Percentiles rank a stretch among this genome's conserved stretches.
Conservation (phyloP, 2,329 filamentous ascomycete species). For the Trichophaea hybrida region DNA sequence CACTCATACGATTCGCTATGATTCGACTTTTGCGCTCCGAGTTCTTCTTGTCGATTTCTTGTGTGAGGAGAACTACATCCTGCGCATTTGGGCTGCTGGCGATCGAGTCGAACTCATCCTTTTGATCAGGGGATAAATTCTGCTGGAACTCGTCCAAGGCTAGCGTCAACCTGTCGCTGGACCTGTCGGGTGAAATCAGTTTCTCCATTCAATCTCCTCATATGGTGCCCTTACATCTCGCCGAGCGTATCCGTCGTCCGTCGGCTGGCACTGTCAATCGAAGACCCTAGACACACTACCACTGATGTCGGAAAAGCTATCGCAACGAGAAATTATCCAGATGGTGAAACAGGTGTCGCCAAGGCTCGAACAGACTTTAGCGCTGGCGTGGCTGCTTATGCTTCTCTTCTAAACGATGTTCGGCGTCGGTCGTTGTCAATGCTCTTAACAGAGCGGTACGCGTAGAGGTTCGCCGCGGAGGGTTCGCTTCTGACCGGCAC, state of each 20-base stretch:
- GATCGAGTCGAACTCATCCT: not conserved
- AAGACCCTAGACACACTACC: too few relatives aligned
- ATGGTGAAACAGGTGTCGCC: too few relatives aligned
- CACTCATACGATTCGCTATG: not conserved
- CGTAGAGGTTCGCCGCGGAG: too few relatives aligned
- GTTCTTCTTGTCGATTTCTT: not conserved
- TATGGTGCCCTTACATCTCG: not conserved
- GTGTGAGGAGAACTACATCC: not conserved
- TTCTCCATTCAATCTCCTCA: not conserved
- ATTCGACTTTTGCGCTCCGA: not conserved
- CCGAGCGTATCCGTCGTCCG: not conserved
- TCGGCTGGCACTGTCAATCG: too few relatives aligned
- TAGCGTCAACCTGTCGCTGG: not conserved
- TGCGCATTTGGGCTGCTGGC: not conserved
- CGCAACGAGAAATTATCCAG: too few relatives aligned
- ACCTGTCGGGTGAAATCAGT: not conserved
- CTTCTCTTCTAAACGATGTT: too few relatives aligned
- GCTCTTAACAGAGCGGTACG: too few relatives aligned
- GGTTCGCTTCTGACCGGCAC: too few relatives aligned
- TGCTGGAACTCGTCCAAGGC: not conserved
- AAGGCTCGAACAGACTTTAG: too few relatives aligned
- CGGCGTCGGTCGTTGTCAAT: too few relatives aligned
- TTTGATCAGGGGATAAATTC: not conserved
- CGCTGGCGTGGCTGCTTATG: too few relatives aligned
- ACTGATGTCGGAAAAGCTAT: too few relatives aligned